Evolutionary conservation across 2,329 filamentous ascomycete species (phyloP).

Genomic region (Botrytis aclada): DNA sequence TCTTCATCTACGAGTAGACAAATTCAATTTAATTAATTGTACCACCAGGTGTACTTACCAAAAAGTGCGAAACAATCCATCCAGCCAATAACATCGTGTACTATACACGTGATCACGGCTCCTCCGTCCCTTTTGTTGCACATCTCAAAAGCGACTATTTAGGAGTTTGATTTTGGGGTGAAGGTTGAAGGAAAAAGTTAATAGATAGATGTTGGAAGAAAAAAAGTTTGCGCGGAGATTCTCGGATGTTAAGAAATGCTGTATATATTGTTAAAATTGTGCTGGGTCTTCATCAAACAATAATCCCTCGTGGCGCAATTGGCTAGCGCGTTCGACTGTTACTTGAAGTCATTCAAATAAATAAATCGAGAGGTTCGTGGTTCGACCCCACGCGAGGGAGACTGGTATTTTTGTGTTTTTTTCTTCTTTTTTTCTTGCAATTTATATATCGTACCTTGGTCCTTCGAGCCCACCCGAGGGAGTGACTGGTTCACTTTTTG

Average conservation of each 20-base stretch:
- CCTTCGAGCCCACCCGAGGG: not conserved
- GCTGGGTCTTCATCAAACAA: rapidly evolving
- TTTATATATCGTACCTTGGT: too few species aligned
- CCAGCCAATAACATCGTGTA: not conserved
- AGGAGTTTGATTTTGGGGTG: not conserved
- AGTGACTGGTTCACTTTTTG: rapidly evolving
- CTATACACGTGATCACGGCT: not conserved
- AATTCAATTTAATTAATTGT: not conserved
- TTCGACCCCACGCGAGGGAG: constrained; percentile 16
- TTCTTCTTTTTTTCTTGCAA: too few species aligned
- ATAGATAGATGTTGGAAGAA: not conserved
- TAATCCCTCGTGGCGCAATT: constrained; percentile 9
- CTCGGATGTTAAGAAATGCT: too few species aligned
- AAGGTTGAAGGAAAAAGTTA: not conserved
- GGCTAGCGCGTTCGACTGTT: constrained; percentile 12
- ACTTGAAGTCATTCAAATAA: not conserved
- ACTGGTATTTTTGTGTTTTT: rapidly evolving
- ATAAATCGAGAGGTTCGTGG: not conserved
- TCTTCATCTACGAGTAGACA: not conserved
- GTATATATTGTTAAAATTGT: not conserved
- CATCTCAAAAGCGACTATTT: not conserved
- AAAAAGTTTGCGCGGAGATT: too few species aligned
- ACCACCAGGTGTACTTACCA: too few species aligned
- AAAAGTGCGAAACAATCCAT: not conserved
- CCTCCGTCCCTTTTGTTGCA: not conserved